A percentile compares a stretch with the other conserved stretches of the same genome.
Evolutionary conservation across 2,329 filamentous ascomycete species (phyloP).

Genomic region (Lecanosticta acicola): DNA sequence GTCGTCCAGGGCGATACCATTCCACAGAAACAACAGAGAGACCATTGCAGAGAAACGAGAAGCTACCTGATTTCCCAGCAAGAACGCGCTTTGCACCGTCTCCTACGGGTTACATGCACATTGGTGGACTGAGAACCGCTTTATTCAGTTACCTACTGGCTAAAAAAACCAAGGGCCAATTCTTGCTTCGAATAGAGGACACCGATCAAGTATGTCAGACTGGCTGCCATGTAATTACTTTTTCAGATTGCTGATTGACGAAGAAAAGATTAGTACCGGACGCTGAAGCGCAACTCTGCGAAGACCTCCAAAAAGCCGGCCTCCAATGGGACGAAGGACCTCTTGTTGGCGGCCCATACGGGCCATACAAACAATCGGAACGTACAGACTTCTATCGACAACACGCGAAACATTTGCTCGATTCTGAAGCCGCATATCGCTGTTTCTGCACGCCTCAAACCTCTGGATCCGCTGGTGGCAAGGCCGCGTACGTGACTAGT

Average conservation of each 20-base stretch:
- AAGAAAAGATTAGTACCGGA: constrained; percentile 75
- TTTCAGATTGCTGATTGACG: constrained; percentile 43
- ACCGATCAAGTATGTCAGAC: too few relatives aligned
- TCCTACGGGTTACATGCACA: constrained; percentile 86
- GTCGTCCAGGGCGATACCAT: too few relatives aligned
- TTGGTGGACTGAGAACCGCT: constrained; percentile 86
- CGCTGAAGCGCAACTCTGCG: constrained; percentile 69
- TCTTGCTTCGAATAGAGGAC: constrained; percentile 86
- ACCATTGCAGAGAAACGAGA: constrained; percentile 15
- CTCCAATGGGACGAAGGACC: constrained; percentile 94
- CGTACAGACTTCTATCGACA: constrained; percentile 66
- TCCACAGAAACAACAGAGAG: neutral
- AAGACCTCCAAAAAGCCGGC: constrained; percentile 83
- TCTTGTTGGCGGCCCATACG: constrained; percentile 70
- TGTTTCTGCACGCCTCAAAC: constrained; percentile 72
- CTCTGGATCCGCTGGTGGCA: constrained; percentile 46
- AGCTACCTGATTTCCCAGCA: constrained; percentile 53
- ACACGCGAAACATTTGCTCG: constrained; percentile 64
- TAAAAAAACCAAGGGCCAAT: constrained; percentile 79
- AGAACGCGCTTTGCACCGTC: constrained; percentile 91
- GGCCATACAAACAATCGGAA: constrained; percentile 87
- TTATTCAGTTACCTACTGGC: constrained; percentile 95
- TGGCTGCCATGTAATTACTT: constrained; percentile 46
- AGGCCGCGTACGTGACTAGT: constrained; percentile 55
- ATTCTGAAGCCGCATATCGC: constrained; percentile 72